phyloP scores from a whole-genome alignment of 2,329 filamentous ascomycete species.

The Colletotrichum sp. region DNA sequence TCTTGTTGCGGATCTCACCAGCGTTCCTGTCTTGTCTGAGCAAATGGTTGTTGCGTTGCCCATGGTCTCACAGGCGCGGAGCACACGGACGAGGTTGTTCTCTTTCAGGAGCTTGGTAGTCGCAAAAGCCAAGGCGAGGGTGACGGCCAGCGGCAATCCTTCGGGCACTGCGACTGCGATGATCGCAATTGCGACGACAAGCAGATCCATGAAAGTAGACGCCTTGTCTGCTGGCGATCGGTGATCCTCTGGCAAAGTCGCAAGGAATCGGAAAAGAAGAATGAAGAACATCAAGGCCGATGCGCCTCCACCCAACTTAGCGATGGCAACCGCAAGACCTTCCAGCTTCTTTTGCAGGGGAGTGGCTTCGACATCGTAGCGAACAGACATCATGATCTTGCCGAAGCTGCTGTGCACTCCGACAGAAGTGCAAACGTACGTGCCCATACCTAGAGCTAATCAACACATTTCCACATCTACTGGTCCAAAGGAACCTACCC shows the following conservation, averaged over 20 bases:
- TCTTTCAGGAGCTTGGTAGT: slow-evolving; percentile 74
- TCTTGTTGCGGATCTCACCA: slow-evolving; percentile 30
- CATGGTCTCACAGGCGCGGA: slow-evolving; percentile 76
- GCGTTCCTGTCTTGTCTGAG: slow-evolving; percentile 75
- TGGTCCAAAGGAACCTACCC: slow-evolving; percentile 30
- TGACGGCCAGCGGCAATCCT: slow-evolving; percentile 70
- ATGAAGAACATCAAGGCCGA: slow-evolving; percentile 79
- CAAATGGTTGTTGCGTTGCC: slow-evolving; percentile 77
- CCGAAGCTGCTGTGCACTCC: slow-evolving; percentile 60
- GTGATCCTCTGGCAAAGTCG: slow-evolving; percentile 59
- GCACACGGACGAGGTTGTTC: slow-evolving; percentile 71
- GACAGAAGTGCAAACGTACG: slow-evolving; percentile 59
- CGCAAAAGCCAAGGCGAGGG: slow-evolving; percentile 70
- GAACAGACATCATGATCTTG: slow-evolving; percentile 60
- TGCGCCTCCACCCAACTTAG: slow-evolving; percentile 63
- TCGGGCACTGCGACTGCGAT: slow-evolving; percentile 73
- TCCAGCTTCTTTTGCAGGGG: slow-evolving; percentile 61
- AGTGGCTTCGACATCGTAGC: slow-evolving; percentile 55
- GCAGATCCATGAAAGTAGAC: slow-evolving; percentile 64
- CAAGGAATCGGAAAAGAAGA: slow-evolving; percentile 79
- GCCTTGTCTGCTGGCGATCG: slow-evolving; percentile 59
- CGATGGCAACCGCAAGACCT: slow-evolving; percentile 46
- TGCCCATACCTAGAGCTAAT: slow-evolving; percentile 40
- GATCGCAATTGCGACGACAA: slow-evolving; percentile 70
- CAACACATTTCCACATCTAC: not conserved